phyloP scores from a whole-genome alignment of 805 yeast genomes.

The Kodamaea laetipori region DNA sequence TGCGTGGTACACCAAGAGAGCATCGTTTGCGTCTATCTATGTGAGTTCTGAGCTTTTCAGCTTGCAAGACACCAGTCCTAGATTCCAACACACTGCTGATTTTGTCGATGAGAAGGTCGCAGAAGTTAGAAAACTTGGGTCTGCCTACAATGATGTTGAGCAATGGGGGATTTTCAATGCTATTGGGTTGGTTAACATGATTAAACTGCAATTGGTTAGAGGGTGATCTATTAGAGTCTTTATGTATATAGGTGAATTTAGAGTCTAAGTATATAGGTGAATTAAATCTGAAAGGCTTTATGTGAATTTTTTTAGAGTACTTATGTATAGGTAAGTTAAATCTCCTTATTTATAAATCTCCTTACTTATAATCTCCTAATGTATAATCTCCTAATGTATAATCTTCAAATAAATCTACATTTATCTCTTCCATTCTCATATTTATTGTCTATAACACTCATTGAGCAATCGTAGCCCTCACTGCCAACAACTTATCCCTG shows the following conservation, averaged over 20 bases:
- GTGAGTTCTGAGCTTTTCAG: slow-evolving; percentile 77
- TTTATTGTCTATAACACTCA: not conserved
- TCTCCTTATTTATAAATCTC: too few species aligned
- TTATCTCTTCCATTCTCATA: too few species aligned
- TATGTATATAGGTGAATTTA: slow-evolving; percentile 10
- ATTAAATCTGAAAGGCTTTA: not conserved
- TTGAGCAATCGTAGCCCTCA: slow-evolving; percentile 38
- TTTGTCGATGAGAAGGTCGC: slow-evolving; percentile 64
- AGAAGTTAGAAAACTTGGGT: slow-evolving; percentile 56
- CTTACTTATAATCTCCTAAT: too few species aligned
- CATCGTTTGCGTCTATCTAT: slow-evolving; percentile 67
- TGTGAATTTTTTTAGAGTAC: slow-evolving; percentile 13
- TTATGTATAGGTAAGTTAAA: not conserved
- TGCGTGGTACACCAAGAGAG: slow-evolving; percentile 91
- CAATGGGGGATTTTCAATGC: slow-evolving; percentile 78
- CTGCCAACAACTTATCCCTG: slow-evolving; percentile 54
- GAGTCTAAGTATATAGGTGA: slow-evolving; percentile 2
- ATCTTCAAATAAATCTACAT: too few species aligned
- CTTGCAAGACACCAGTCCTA: slow-evolving; percentile 69
- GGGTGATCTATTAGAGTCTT: slow-evolving; percentile 45
- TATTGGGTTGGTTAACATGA: slow-evolving; percentile 62
- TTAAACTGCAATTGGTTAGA: slow-evolving; percentile 68
- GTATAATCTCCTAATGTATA: too few species aligned
- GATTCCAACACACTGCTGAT: slow-evolving; percentile 56
- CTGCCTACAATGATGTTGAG: slow-evolving; percentile 61